These are phyloP conservation scores for Hirsutella minnesotensis DNA, from an alignment of 2,329 filamentous ascomycete species.

Conservation along the genomic window DNA sequence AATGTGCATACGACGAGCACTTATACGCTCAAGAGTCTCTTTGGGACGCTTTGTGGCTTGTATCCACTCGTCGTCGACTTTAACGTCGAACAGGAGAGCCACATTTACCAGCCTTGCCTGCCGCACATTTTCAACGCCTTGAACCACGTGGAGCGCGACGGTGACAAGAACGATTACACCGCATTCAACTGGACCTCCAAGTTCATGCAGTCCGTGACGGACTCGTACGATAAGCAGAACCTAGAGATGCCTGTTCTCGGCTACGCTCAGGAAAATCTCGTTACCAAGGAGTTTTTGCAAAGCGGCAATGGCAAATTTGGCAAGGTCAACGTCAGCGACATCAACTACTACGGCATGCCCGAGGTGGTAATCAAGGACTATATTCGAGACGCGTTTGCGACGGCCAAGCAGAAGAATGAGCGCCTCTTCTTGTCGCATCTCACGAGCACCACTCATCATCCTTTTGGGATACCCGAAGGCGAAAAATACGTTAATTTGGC, in stretches of 20 bases:
- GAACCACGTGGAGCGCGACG: constrained; percentile 11
- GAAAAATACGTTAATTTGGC: constrained; percentile 16
- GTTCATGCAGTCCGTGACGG: constrained; percentile 21
- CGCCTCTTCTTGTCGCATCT: constrained; percentile 22
- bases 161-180: constrained; percentile 9
- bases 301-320: constrained; percentile 17
- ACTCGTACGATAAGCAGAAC: constrained; percentile 21
- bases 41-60: constrained; percentile 28
- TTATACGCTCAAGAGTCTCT: constrained; percentile 31
- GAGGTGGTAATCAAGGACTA: constrained; percentile 20
- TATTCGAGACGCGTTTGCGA: constrained; percentile 17
- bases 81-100: constrained; percentile 27
- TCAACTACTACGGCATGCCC: constrained; percentile 23
- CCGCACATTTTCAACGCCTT: constrained; percentile 25
- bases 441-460: constrained; percentile 23
- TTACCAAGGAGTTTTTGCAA: constrained; percentile 17
- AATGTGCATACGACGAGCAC: constrained; percentile 28
- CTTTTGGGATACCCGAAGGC: constrained; percentile 17
- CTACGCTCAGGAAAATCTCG: constrained; percentile 13
- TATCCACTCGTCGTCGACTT: constrained; percentile 28
- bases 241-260: constrained; percentile 18
- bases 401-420: constrained; percentile 16
- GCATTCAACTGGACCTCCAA: constrained; percentile 18
- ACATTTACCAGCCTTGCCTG: constrained; percentile 33
- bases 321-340: constrained; percentile 14